Percentiles rank a stretch among this genome's conserved stretches.
These are phyloP conservation scores for Mortierella sp. DNA, from an alignment of 371 early-diverging fungal species.

Conservation along the genomic window DNA sequence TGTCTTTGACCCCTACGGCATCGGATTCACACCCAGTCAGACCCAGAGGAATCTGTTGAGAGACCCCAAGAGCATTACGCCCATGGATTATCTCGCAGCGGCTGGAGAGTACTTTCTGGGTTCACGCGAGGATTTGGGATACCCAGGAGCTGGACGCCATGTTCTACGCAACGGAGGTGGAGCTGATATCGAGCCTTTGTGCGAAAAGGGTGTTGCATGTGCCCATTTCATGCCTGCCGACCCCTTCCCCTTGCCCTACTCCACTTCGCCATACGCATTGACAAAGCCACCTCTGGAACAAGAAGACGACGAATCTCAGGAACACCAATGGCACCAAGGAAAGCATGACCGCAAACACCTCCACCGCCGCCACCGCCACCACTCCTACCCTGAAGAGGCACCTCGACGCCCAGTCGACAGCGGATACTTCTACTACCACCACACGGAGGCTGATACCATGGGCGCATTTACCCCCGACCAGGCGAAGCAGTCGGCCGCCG, in stretches of 20 bases:
- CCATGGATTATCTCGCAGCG: conserved; percentile 16
- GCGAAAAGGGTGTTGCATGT: conserved; percentile 62
- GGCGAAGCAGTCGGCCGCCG: conserved; percentile 61
- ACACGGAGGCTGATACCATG: conserved; percentile 62
- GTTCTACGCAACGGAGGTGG: conserved; percentile 50
- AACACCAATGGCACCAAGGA: background rate
- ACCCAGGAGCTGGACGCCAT: conserved; percentile 37
- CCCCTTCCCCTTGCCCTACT: conserved; percentile 57
- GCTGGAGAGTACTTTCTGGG: conserved; percentile 45
- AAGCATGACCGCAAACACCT: background rate
- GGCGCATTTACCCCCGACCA: conserved; percentile 62
- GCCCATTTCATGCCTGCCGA: conserved; percentile 59
- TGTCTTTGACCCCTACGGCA: conserved; percentile 66
- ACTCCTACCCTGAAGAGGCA: background rate
- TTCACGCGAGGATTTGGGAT: conserved; percentile 39
- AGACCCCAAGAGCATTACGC: background rate
- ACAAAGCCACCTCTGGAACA: conserved; percentile 1
- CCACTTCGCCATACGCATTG: conserved; percentile 35
- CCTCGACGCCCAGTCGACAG: conserved; percentile 35
- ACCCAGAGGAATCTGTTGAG: conserved; percentile 29
- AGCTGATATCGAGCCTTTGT: conserved; percentile 61
- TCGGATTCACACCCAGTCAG: conserved; percentile 36
- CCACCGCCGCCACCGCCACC: conserved; percentile 13
- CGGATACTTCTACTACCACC: conserved; percentile 63
- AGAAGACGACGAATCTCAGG: background rate